These are phyloP conservation scores for Penicillium vulpinum DNA, from an alignment of 2,329 filamentous ascomycete genomes.

Conservation along the genomic window DNA sequence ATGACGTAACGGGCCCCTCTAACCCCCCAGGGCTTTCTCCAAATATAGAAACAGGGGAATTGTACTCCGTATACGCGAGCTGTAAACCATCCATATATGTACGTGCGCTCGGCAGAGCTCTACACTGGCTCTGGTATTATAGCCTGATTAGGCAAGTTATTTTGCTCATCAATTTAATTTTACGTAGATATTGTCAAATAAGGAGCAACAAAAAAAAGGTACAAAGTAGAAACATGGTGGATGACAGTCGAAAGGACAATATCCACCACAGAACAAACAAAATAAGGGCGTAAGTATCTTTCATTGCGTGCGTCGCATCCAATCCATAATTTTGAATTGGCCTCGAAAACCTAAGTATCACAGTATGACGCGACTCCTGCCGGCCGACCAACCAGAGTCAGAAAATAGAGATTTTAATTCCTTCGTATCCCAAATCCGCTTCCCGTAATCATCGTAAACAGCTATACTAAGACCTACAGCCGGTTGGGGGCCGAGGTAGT, in stretches of 20 bases:
- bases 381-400: slow-evolving; percentile 7
- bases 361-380: slow-evolving; percentile 16
- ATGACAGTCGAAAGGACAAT: background rate
- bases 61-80: no score
- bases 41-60: slow-evolving; percentile 6
- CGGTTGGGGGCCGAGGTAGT: slow-evolving; percentile 71
- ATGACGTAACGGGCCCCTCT: slow-evolving; percentile 4
- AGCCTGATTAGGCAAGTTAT: background rate
- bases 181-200: background rate
- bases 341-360: slow-evolving; percentile 8
- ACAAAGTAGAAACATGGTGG: background rate
- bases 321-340: slow-evolving; percentile 10
- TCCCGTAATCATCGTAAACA: slow-evolving; percentile 30
- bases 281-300: slow-evolving; percentile 12
- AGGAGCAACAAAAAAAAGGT: background rate
- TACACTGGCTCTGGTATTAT: background rate
- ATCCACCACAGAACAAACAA: background rate
- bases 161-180: background rate
- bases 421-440: slow-evolving; percentile 19
- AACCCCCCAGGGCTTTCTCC: background rate
- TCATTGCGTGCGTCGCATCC: slow-evolving; percentile 18
- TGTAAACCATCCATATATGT: no score
- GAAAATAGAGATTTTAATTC: slow-evolving; percentile 27
- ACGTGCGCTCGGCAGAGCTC: background rate
- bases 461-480: slow-evolving; percentile 59